Evolutionary conservation across 148 eudicot genomes (phyloP).

Genomic region (Heliosperma pusillum): DNA sequence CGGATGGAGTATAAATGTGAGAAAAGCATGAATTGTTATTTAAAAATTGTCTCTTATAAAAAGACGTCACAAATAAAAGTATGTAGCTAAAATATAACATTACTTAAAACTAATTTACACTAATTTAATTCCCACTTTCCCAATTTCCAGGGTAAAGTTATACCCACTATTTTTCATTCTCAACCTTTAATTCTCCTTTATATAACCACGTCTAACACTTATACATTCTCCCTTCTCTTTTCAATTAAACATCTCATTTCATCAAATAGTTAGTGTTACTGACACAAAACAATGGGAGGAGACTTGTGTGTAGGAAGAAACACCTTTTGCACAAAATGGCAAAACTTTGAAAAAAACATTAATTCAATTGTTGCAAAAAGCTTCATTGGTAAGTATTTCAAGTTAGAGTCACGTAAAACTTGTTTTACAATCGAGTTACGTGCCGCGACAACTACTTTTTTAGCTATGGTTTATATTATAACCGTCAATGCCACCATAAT

Average conservation of each 20-base stretch:
- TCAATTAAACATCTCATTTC: not conserved
- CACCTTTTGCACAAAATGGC: constrained; percentile 24
- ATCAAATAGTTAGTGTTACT: too few species aligned
- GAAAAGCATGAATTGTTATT: not conserved
- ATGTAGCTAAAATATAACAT: too few species aligned
- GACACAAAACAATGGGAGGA: constrained; percentile 21
- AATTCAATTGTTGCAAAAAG: constrained; percentile 36
- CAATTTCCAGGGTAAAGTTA: constrained; percentile 15
- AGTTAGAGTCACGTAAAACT: constrained; percentile 56
- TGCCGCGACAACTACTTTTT: constrained; percentile 78
- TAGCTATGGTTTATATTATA: constrained; percentile 81
- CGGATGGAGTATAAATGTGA: too few species aligned
- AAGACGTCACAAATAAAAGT: not conserved
- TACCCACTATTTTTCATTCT: constrained; percentile 14
- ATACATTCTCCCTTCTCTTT: not conserved
- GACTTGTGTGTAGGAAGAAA: constrained; percentile 25
- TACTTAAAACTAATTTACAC: not conserved
- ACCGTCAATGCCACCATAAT: constrained; percentile 75
- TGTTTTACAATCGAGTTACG: constrained; percentile 63
- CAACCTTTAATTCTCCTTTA: constrained; percentile 10
- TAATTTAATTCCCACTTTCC: constrained; percentile 8
- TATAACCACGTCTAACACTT: constrained; percentile 11
- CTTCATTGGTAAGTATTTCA: constrained; percentile 65
- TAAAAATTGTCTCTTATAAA: not conserved
- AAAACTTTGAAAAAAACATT: constrained; percentile 12